Conservation (phyloP, 257 asterid species). For the Solanum lignicaule region DNA sequence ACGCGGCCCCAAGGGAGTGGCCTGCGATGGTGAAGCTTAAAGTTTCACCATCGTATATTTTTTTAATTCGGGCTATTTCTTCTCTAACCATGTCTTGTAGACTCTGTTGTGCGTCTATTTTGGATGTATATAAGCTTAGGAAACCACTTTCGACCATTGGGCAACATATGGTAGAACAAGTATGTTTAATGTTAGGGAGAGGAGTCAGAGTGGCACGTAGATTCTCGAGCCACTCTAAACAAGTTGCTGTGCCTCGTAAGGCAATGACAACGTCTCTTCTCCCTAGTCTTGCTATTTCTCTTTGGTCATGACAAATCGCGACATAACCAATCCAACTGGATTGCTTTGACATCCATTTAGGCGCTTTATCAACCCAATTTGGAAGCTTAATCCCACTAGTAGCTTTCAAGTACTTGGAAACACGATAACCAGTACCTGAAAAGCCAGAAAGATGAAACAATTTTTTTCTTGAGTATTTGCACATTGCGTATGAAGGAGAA, state of each 20-base stretch:
- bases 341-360: constrained; percentile 40
- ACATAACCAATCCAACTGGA: constrained; percentile 87
- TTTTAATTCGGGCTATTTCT: constrained; percentile 35
- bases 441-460: constrained; percentile 30
- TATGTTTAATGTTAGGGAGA: neutral
- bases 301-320: constrained; percentile 57
- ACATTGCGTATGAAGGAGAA: constrained; percentile 35
- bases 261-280: constrained; percentile 86
- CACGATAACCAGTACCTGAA: constrained; percentile 42
- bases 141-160: constrained; percentile 96
- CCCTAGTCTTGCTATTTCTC: constrained; percentile 61
- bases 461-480: constrained; percentile 37
- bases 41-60: constrained; percentile 37
- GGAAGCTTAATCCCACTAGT: constrained; percentile 64
- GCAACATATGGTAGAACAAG: neutral
- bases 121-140: constrained; percentile 69
- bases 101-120: constrained; percentile 27
- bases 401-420: constrained; percentile 44
- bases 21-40: constrained; percentile 84
- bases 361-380: constrained; percentile 41
- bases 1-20: constrained; percentile 92
- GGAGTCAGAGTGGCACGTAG: constrained; percentile 65
- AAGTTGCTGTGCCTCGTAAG: constrained; percentile 75
- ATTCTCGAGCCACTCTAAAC: constrained; percentile 83
- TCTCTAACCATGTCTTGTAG: constrained; percentile 38